These are phyloP conservation scores for Jatropha podagrica DNA, from an alignment of 441 rosid genomes.

Conservation along the genomic window DNA sequence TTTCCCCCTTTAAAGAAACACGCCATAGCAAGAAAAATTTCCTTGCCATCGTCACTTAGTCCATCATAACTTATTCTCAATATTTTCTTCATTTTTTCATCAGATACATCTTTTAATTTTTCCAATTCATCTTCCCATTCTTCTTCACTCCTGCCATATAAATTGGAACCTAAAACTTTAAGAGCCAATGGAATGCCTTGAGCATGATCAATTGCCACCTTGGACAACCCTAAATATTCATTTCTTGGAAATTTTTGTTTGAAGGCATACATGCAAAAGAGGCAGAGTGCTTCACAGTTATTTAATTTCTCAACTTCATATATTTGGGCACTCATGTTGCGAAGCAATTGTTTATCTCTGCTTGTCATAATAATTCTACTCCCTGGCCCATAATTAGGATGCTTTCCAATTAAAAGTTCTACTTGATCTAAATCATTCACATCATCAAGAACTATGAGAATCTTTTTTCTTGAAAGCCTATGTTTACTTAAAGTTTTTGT, in stretches of 20 bases:
- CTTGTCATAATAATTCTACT: conserved; percentile 16
- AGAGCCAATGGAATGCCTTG: conserved; percentile 11
- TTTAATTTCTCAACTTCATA: conserved; percentile 15
- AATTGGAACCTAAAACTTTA: neutral
- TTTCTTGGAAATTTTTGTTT: neutral
- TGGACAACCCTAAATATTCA: neutral
- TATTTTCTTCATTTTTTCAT: neutral
- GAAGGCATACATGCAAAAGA: neutral
- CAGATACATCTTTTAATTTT: neutral
- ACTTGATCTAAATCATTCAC: neutral
- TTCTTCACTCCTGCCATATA: neutral
- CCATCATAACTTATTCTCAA: conserved; percentile 13
- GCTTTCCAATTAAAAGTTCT: neutral
- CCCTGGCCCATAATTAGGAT: neutral
- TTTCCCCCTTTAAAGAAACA: conserved; percentile 35
- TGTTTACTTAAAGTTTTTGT: neutral
- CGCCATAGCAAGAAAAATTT: conserved; percentile 43
- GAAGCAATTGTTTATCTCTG: conserved; percentile 11
- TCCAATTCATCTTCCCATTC: conserved; percentile 11
- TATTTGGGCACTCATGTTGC: neutral
- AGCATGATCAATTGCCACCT: neutral
- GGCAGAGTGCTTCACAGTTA: neutral
- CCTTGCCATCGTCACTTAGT: conserved; percentile 24
- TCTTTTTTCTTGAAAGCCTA: neutral
- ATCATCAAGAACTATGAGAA: conserved; percentile 21